Evolutionary conservation across 2,329 filamentous ascomycete species (phyloP).

Genomic region (Tolypocladium ophioglossoides): DNA sequence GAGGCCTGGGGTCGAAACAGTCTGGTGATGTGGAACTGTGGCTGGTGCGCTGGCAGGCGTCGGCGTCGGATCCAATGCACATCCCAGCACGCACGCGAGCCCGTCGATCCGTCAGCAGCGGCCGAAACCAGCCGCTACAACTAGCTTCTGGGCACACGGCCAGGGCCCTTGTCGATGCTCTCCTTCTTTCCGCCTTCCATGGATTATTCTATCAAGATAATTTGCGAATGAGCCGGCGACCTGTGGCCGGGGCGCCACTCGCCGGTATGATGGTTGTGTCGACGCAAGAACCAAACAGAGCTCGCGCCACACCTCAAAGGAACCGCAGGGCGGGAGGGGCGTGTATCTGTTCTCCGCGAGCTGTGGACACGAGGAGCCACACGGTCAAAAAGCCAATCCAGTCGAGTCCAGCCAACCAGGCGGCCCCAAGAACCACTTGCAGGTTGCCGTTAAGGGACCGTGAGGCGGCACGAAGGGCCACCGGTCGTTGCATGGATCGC

Average conservation of each 20-base stretch:
- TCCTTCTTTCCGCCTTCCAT: no score
- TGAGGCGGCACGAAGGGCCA: background rate
- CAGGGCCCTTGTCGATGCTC: no score
- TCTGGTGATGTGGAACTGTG: constrained; percentile 2
- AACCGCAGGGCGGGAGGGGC: constrained; percentile 1
- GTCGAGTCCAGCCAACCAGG: background rate
- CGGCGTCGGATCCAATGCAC: background rate
- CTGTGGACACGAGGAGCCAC: background rate
- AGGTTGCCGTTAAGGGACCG: background rate
- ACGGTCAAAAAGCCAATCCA: no score
- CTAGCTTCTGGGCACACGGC: no score
- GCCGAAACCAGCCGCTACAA: background rate
- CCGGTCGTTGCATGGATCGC: background rate
- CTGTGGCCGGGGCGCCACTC: no score
- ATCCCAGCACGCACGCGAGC: background rate
- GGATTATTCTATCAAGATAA: background rate
- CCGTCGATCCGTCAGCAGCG: background rate
- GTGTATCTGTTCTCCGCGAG: background rate
- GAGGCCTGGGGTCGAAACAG: background rate
- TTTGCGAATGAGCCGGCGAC: background rate
- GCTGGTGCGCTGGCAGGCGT: constrained; percentile 1
- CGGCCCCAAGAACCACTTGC: no score
- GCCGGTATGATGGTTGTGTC: no score
- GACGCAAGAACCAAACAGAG: background rate
- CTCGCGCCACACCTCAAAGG: constrained; percentile 1